Evolutionary conservation across 2,329 filamentous ascomycete species (phyloP), one percentile per base, ranked within the genome.

Genomic region (Fusarium lateritium): DNA sequence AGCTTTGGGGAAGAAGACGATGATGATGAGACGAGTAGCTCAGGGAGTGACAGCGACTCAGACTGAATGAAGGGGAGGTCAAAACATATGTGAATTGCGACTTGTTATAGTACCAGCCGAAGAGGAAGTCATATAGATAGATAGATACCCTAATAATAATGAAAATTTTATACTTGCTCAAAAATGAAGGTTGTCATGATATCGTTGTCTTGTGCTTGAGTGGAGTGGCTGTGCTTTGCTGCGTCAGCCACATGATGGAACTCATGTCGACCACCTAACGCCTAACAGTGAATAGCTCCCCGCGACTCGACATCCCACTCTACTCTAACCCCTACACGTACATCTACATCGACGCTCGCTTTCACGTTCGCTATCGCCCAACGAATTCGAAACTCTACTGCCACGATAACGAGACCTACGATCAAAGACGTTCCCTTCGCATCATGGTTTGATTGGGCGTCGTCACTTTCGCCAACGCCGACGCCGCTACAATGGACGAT

Each of bases 401-500:
- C 44, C 26, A 17, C 44, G 28, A 62, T 28, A 28, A 45, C 43
- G 13, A 33, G 36, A 34, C 7, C n/a, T n/a, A 9, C 34, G 19
- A 33, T 26, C 31, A 34, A 28, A 43, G 19, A 45, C 38, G 13
- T 21, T 44, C 24, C 40, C 62, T 42, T 42, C 56, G 36, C 70
- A 74, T 51, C 71, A 76, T 76, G 74, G 62, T 76, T 65, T 76
- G 62, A 76, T 69, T 70, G 71, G 53, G 61, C 65, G 67, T 34
- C 46, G 46, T 57, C 56, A 47, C 50, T 51, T 54, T 44, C 67
- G 66, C 62, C 67, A 47, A 62, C 70, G 66, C 51, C 63, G 49
- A 63, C 67, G 62, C 68, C 55, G 59, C 66, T 69, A 72, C 64
- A 52, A 81, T 81, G 79, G 79, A 81, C 71, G 91, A 88, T 83